phyloP scores from a whole-genome alignment of 202 grass and related monocot species.

The Saccharum hybrid region DNA sequence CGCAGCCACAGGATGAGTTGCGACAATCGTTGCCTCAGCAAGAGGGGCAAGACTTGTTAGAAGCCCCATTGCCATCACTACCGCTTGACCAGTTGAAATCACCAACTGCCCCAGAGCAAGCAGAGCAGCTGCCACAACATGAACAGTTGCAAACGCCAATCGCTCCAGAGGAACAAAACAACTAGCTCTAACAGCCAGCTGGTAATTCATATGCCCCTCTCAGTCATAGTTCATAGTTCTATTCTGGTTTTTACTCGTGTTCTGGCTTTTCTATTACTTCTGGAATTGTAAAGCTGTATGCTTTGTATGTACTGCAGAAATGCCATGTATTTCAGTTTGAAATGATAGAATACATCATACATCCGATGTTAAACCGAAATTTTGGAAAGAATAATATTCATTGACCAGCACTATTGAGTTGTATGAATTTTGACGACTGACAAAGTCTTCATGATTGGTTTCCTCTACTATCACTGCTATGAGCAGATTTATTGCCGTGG shows the following conservation, averaged over 20 bases:
- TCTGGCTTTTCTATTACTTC: constrained; percentile 36
- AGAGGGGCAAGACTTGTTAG: constrained; percentile 20
- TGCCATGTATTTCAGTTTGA: constrained; percentile 42
- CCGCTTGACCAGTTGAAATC: background rate
- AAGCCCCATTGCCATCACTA: constrained; percentile 15
- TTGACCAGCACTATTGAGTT: background rate
- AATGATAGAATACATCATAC: background rate
- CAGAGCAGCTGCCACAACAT: background rate
- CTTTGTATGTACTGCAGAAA: constrained; percentile 25
- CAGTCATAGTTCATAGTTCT: constrained; percentile 3
- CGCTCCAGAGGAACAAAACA: constrained; percentile 1
- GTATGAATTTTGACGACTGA: constrained; percentile 9
- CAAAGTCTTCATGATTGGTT: constrained; percentile 4
- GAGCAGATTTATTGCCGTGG: background rate
- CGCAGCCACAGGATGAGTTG: constrained; percentile 17
- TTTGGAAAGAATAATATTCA: constrained; percentile 36
- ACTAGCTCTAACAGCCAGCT: constrained; percentile 39
- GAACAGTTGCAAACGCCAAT: constrained; percentile 23
- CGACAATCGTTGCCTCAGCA: constrained; percentile 34
- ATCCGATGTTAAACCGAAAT: constrained; percentile 12
- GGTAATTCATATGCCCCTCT: constrained; percentile 25
- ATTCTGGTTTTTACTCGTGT: background rate
- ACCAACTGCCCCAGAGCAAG: background rate
- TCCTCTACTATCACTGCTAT: background rate
- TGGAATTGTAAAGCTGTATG: constrained; percentile 45